A percentile compares a stretch with the other conserved stretches of the same genome.
Conservation (phyloP, 2,329 filamentous ascomycete genomes). For the Acrodontium crateriforme region DNA sequence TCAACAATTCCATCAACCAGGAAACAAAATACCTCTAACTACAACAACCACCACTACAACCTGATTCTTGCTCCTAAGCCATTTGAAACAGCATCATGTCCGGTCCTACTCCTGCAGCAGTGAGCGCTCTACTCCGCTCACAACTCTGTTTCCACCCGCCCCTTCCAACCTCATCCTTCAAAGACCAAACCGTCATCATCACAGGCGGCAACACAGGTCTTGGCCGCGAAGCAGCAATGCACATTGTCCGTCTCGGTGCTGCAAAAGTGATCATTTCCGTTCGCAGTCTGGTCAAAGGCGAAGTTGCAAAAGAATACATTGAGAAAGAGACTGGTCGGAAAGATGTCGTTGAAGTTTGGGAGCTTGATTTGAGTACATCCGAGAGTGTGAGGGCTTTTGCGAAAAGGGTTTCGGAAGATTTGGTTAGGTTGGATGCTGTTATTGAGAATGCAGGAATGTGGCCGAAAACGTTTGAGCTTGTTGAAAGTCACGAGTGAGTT, state of each 20-base stretch:
- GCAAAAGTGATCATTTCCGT: slow-evolving; percentile 33
- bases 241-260: slow-evolving; percentile 28
- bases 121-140: too few species aligned
- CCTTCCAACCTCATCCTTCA: too few species aligned
- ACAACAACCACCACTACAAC: too few species aligned
- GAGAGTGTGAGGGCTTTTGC: slow-evolving; percentile 25
- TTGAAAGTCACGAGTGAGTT: slow-evolving; percentile 35
- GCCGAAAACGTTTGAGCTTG: slow-evolving; percentile 16
- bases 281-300: slow-evolving; percentile 29
- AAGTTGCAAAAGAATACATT: slow-evolving; percentile 30
- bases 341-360: slow-evolving; percentile 31
- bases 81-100: too few species aligned
- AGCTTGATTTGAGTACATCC: slow-evolving; percentile 29
- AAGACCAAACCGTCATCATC: slow-evolving; percentile 31
- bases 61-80: too few species aligned
- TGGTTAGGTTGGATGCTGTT: slow-evolving; percentile 23
- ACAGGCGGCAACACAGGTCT: slow-evolving; percentile 37
- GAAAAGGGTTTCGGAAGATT: slow-evolving; percentile 14
- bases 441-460: slow-evolving; percentile 26
- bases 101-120: too few species aligned
- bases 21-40: too few species aligned
- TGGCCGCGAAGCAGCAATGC: slow-evolving; percentile 32
- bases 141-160: too few species aligned
- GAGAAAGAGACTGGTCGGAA: slow-evolving; percentile 19
- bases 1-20: too few species aligned